Conservation (phyloP, 1,284 basidiomycete genomes). For the Rhodotorula mucilaginosa region DNA sequence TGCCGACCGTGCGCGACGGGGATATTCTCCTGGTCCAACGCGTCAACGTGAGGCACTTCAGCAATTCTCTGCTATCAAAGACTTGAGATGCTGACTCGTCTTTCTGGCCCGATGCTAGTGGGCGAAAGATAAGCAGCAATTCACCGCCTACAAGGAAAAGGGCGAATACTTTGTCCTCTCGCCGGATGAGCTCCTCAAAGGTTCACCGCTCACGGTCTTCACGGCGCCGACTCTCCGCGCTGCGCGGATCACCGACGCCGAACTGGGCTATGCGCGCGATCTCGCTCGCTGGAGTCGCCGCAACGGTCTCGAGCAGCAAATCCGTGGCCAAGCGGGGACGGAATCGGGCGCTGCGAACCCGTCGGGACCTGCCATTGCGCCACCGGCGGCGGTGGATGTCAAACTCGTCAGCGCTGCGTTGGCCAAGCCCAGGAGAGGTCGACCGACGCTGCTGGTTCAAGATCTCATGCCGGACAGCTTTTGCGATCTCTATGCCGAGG, state of each 20-base stretch:
- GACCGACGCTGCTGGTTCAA: background rate
- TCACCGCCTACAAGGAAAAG: background rate
- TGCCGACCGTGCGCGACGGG: conserved; percentile 6
- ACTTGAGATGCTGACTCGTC: background rate
- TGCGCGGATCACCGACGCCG: background rate
- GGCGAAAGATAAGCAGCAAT: conserved; percentile 3
- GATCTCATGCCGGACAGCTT: conserved; percentile 1
- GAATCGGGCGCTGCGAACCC: background rate
- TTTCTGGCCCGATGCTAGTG: background rate
- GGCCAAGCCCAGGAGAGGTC: background rate
- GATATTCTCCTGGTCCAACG: conserved; percentile 20
- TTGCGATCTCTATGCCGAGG: conserved; percentile 18
- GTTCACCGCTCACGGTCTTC: background rate
- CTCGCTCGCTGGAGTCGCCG: conserved; percentile 15
- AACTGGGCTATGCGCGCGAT: conserved; percentile 22
- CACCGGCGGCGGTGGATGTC: background rate
- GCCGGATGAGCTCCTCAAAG: background rate
- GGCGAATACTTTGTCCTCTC: conserved; percentile 17
- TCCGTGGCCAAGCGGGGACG: background rate
- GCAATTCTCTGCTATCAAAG: no score
- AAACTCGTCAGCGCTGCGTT: background rate
- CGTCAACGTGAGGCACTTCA: conserved; percentile 13
- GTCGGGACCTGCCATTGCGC: no score
- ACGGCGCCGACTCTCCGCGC: background rate
- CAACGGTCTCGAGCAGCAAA: conserved; percentile 15